Evolutionary conservation across 257 asterid genomes (phyloP), one percentile per base, ranked within the genome.

Genomic region (Primulina tabacum): DNA sequence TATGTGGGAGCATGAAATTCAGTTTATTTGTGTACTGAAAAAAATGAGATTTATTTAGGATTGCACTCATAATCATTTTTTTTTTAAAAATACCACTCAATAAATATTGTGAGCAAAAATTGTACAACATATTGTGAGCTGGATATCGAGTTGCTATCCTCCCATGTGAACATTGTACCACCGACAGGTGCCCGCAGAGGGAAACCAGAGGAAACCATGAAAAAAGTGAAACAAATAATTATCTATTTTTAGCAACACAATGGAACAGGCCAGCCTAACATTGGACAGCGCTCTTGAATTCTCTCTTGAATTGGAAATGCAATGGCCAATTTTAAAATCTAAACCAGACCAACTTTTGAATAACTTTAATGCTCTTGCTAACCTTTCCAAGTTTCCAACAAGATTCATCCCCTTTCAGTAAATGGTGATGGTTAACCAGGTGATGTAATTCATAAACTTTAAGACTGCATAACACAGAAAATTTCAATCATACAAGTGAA

Each of bases 241-340:
- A 53, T 47, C 6, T 43, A 12, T 11, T 43, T 43, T 12, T 43
- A 43, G 53, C 6, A 62, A 55, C 66, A 57, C 11, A 28, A 37
- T 29, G 38, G 28, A 33, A 30, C 29, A 68, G 30, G 3, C 30
- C 30, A 28, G 30, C 30, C 26, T 24, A 24, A 24, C 26, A 24
- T 65, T 64, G 63, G 71, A 37, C 60, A 16, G 62, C 67, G 75
- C 62, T 58, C 83, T 72, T 78, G 55, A 40, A 75, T 60, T 47
- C 67, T 75, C 59, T 58, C 83, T 72, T 78, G 55, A 40, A 75
- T 53, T 47, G 79, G 63, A 78, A 43, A 62, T 69, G 59, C 75
- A 75, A 73, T 75, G 64, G 65, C 77, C 43, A 8, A 30, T 17
- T 24, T 72, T 78, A 72, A 17, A 59, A 67, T 75, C 75, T 43